These are phyloP conservation scores for Aspergillus oerlinghausenensis DNA, from an alignment of 2,329 filamentous ascomycete species.

Conservation along the genomic window DNA sequence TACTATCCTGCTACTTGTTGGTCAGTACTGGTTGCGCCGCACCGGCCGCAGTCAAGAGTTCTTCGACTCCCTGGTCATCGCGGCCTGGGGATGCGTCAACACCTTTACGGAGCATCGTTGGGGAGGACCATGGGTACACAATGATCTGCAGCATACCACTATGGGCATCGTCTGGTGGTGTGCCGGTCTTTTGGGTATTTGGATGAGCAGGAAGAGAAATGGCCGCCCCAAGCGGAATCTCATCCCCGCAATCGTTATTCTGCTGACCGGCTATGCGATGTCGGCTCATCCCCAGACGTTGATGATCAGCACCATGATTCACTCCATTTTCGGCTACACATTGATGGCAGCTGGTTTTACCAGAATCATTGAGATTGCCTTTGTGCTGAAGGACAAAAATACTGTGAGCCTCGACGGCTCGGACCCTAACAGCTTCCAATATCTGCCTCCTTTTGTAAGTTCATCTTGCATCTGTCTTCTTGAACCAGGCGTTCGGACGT, in stretches of 20 bases:
- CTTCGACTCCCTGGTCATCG: slow-evolving; percentile 87
- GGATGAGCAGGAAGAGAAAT: slow-evolving; percentile 79
- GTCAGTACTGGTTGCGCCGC: slow-evolving; percentile 78
- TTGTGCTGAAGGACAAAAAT: slow-evolving; percentile 71
- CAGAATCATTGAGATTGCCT: slow-evolving; percentile 85
- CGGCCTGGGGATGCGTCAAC: slow-evolving; percentile 93
- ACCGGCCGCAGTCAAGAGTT: slow-evolving; percentile 92
- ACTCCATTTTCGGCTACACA: slow-evolving; percentile 87
- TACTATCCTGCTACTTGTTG: slow-evolving; percentile 79
- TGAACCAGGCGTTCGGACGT: not conserved
- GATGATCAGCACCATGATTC: slow-evolving; percentile 79
- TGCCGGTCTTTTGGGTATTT: slow-evolving; percentile 84
- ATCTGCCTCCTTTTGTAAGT: slow-evolving; percentile 66
- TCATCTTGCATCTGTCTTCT: slow-evolving; percentile 1
- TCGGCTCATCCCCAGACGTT: slow-evolving; percentile 81
- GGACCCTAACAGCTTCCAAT: slow-evolving; percentile 69
- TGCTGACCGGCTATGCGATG: slow-evolving; percentile 95
- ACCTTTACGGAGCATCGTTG: slow-evolving; percentile 97
- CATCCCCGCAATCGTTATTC: slow-evolving; percentile 82
- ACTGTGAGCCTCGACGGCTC: slow-evolving; percentile 62
- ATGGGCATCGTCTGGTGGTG: slow-evolving; percentile 99
- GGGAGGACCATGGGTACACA: slow-evolving; percentile 83
- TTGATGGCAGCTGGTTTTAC: slow-evolving; percentile 84
- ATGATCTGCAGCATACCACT: slow-evolving; percentile 96
- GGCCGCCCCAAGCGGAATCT: slow-evolving; percentile 88